These are phyloP conservation scores for Eucalyptus lansdowneana DNA, from an alignment of 345 rosid species.

Conservation along the genomic window DNA sequence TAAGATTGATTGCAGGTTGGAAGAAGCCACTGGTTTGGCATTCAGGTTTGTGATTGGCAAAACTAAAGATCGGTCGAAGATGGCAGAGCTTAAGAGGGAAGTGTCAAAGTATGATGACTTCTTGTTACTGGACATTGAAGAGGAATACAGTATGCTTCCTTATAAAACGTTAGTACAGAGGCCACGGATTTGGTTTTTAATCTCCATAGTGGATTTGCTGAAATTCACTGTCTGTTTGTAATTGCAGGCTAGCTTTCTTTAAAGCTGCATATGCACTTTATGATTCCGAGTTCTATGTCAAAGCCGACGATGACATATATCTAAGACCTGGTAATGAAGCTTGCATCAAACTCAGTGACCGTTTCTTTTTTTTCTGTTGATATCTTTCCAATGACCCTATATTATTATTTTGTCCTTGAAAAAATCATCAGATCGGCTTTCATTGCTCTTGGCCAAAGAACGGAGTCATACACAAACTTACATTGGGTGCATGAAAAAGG, in stretches of 20 bases:
- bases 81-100: conserved; percentile 66
- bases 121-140: conserved; percentile 75
- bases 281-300: conserved; percentile 86
- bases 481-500: conserved; percentile 93
- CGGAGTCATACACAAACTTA: conserved; percentile 77
- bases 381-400: neutral
- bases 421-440: conserved; percentile 48
- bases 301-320: conserved; percentile 94
- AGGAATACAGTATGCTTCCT: conserved; percentile 97
- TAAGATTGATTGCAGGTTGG: conserved; percentile 39
- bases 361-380: neutral
- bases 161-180: conserved; percentile 70
- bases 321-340: conserved; percentile 71
- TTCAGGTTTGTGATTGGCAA: conserved; percentile 78
- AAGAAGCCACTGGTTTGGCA: conserved; percentile 85
- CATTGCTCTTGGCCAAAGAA: conserved; percentile 75
- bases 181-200: neutral
- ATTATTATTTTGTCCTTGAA: neutral
- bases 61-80: conserved; percentile 46
- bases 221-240: neutral
- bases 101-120: conserved; percentile 78
- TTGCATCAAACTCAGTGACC: neutral
- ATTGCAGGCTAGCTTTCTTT: conserved; percentile 75
- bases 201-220: neutral
- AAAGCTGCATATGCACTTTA: conserved; percentile 83